These are phyloP conservation scores for Lipomyces kockii DNA, from an alignment of 805 yeast genomes.

Conservation along the genomic window DNA sequence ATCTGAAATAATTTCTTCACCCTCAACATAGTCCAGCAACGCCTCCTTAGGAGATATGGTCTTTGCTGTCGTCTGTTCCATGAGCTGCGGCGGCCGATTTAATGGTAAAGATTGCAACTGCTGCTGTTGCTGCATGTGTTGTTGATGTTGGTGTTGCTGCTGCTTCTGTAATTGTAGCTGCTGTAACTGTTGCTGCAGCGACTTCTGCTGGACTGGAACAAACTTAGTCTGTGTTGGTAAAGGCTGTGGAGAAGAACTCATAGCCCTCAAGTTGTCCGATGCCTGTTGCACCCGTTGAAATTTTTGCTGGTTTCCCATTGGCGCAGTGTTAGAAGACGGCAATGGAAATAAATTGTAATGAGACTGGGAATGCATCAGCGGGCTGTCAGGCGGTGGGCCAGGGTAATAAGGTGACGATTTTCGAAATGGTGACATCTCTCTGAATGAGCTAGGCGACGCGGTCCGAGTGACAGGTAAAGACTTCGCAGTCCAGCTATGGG, in stretches of 20 bases:
- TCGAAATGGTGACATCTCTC: conserved; percentile 37
- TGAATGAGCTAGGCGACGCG: conserved; percentile 27
- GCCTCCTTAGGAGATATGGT: conserved; percentile 37
- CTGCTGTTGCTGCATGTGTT: conserved; percentile 17
- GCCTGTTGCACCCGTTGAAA: conserved; percentile 5
- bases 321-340: conserved; percentile 3
- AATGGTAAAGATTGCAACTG: background rate
- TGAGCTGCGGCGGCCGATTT: conserved; percentile 8
- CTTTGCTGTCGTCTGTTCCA: conserved; percentile 16
- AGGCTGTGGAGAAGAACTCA: conserved; percentile 4
- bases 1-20: conserved; percentile 3
- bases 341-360: conserved; percentile 20
- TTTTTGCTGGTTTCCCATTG: background rate
- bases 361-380: conserved; percentile 13
- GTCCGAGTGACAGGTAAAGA: conserved; percentile 34
- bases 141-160: conserved; percentile 23
- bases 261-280: background rate
- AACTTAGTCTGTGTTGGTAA: conserved; percentile 10
- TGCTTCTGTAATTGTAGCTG: conserved; percentile 33
- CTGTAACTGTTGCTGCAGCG: conserved; percentile 24
- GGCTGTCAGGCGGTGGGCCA: conserved; percentile 30
- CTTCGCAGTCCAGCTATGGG: conserved; percentile 19
- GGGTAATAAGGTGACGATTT: conserved; percentile 38
- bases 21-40: conserved; percentile 26
- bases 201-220: conserved; percentile 16